phyloP scores from a whole-genome alignment of 441 rosid genomes.

The Pelargonium exstipulatum region DNA sequence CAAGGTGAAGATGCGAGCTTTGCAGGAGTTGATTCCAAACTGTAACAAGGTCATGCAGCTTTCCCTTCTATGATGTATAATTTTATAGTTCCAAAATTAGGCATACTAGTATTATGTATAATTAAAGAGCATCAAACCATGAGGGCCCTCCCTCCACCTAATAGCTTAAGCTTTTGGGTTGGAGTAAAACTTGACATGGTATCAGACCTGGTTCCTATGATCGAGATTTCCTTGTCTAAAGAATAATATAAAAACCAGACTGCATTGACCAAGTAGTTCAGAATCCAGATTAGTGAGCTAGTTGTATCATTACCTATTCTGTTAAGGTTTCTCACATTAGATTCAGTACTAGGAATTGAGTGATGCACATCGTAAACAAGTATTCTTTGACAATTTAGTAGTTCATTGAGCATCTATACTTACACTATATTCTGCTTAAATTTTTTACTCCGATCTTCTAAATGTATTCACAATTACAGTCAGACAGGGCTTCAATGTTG shows the following conservation, averaged over 20 bases:
- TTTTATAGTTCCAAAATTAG: neutral
- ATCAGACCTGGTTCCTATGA: no score
- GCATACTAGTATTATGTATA: neutral
- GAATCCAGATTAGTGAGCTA: no score
- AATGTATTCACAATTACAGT: constrained; percentile 9
- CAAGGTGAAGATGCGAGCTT: constrained; percentile 15
- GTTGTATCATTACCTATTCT: no score
- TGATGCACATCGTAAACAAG: neutral
- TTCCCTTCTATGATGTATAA: neutral
- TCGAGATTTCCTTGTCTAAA: no score
- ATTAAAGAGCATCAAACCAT: neutral
- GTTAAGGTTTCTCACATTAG: no score
- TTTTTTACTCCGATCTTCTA: no score
- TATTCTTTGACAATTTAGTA: neutral
- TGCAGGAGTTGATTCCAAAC: constrained; percentile 23
- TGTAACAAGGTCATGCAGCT: constrained; percentile 19
- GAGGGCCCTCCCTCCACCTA: neutral
- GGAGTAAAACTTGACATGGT: no score
- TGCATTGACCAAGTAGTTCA: no score
- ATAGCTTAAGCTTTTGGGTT: no score
- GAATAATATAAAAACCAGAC: no score
- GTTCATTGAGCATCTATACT: neutral
- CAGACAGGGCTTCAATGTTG: constrained; percentile 21
- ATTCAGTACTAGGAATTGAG: neutral
- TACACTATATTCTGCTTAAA: neutral